phyloP scores from a whole-genome alignment of 371 early-diverging fungal species.

The Smittium mucronatum region DNA sequence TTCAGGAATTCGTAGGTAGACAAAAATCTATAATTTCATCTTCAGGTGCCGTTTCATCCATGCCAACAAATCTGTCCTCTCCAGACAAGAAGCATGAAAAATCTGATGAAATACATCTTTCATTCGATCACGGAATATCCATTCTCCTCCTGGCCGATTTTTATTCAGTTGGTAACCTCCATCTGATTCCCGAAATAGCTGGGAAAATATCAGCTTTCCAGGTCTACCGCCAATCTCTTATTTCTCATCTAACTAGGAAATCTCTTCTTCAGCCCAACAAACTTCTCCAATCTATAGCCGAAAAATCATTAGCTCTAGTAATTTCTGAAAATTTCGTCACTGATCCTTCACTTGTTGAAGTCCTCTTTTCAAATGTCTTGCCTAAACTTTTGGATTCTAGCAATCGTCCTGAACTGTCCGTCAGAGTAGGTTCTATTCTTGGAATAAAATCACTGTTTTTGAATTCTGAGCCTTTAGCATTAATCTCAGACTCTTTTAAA shows the following conservation, averaged over 20 bases:
- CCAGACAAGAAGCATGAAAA: neutral
- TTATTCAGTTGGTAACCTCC: conserved; percentile 75
- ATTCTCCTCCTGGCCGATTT: conserved; percentile 83
- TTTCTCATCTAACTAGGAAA: conserved; percentile 41
- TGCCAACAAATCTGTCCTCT: neutral
- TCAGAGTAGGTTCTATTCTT: neutral
- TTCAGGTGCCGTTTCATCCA: conserved; percentile 3
- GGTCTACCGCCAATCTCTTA: conserved; percentile 32
- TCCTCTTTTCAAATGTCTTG: neutral
- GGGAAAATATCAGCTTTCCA: conserved; percentile 18
- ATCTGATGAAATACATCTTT: neutral
- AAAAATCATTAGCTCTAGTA: neutral
- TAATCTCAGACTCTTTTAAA: neutral
- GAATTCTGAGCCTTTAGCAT: neutral
- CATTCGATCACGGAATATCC: conserved; percentile 87
- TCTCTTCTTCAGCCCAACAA: neutral
- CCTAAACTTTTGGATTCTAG: neutral
- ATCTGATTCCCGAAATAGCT: conserved; percentile 51
- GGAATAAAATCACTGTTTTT: neutral
- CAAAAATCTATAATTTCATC: conserved; percentile 14
- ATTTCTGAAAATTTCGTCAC: neutral
- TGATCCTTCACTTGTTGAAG: neutral
- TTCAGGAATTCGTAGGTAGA: conserved; percentile 93
- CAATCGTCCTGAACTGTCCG: neutral
- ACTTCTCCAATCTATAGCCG: neutral